Conservation (phyloP, 2,329 filamentous ascomycete species). For the Leptodontidium sp. region DNA sequence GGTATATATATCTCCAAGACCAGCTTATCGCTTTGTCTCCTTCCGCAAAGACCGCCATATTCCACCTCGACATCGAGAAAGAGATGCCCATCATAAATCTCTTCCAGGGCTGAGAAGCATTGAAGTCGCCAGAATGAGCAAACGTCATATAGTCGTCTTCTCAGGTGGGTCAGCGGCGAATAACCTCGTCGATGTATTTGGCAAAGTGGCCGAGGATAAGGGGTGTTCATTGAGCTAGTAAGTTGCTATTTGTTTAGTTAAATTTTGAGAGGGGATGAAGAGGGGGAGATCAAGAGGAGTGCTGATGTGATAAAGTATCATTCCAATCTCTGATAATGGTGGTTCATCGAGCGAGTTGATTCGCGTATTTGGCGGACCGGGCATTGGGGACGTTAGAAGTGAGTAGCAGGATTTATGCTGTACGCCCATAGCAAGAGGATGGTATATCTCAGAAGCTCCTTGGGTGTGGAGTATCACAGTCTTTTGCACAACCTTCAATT, state of each 20-base stretch:
- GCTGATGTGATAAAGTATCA: constrained; percentile 65
- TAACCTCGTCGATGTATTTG: constrained; percentile 91
- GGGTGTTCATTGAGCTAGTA: constrained; percentile 47
- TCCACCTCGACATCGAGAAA: neutral
- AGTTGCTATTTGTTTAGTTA: constrained; percentile 21
- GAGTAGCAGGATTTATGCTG: constrained; percentile 44
- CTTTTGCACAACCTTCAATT: neutral
- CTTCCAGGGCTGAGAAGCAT: neutral
- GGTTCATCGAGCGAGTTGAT: constrained; percentile 94
- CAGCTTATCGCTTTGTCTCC: too few relatives aligned
- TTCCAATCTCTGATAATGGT: constrained; percentile 95
- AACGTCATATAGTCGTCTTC: constrained; percentile 73
- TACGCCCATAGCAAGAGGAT: neutral
- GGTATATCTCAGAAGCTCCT: neutral
- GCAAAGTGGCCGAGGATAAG: constrained; percentile 53
- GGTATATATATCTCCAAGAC: neutral
- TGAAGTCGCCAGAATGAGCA: constrained; percentile 23
- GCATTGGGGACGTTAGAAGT: constrained; percentile 82
- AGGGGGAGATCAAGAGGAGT: neutral
- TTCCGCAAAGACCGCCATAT: too few relatives aligned
- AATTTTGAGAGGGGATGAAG: neutral
- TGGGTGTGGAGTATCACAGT: neutral
- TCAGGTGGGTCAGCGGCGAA: constrained; percentile 96
- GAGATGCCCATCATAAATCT: neutral
- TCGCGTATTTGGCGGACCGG: constrained; percentile 91